phyloP scores from a whole-genome alignment of 2,329 filamentous ascomycete genomes.

The Knoxdaviesia capensis region DNA sequence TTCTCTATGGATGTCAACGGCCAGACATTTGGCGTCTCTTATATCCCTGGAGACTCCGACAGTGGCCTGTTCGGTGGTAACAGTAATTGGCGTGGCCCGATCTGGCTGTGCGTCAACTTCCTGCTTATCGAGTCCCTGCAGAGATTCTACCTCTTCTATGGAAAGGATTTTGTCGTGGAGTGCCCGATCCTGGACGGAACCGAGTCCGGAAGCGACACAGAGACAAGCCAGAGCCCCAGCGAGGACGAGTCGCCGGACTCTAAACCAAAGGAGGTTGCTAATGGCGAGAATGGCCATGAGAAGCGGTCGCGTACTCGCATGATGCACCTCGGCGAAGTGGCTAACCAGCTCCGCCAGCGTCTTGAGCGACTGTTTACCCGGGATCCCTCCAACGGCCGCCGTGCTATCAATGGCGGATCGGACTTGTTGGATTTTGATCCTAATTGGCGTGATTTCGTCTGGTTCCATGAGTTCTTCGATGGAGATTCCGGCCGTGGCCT shows the following conservation, averaged over 20 bases:
- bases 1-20: constrained; percentile 94
- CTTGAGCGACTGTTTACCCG: constrained; percentile 80
- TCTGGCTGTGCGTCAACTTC: constrained; percentile 95
- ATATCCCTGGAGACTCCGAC: constrained; percentile 90
- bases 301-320: constrained; percentile 16
- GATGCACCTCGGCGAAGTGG: constrained; percentile 90
- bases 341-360: constrained; percentile 86
- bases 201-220: too few relatives aligned
- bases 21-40: constrained; percentile 69
- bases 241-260: constrained; percentile 51
- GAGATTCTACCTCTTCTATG: constrained; percentile 91
- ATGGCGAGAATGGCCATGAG: constrained; percentile 1
- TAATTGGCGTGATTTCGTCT: constrained; percentile 80
- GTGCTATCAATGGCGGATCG: constrained; percentile 72
- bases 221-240: constrained; percentile 19
- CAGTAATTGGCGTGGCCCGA: constrained; percentile 92
- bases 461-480: constrained; percentile 97
- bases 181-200: constrained; percentile 33
- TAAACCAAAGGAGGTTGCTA: background rate
- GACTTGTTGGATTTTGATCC: constrained; percentile 79
- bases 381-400: constrained; percentile 55
- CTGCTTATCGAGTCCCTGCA: constrained; percentile 85
- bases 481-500: constrained; percentile 77
- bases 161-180: constrained; percentile 70
- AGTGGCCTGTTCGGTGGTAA: constrained; percentile 90